Base-by-base conservation (phyloP, 768 basidiomycete genomes). In the Pisolithus tinctorius region DNA sequence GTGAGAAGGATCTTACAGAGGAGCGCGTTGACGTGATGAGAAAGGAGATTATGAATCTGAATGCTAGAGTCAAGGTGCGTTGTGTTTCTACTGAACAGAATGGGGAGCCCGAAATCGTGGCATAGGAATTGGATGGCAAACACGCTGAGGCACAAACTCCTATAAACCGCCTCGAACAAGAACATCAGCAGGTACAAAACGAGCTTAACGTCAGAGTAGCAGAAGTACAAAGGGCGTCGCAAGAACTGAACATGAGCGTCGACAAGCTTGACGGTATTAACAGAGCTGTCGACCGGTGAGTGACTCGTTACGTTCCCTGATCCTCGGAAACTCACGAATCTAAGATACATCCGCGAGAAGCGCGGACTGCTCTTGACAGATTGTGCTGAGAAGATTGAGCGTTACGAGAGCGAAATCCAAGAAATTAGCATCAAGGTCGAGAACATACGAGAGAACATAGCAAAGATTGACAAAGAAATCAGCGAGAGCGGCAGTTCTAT, bases 321-420 rank as follows among this genome's bases (percentile, higher is more conserved):
- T 44, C 45, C 41, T 39, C 4, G 9, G 13, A 6, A 41, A 26
- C 41, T 36, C 6, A 49, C 16, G 31, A 29, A 49, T 9, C 26
- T 34, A 46, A 95, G 93, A 54, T 93, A 93, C 64, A 74, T 85
- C 50, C 80, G 81, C 47, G 82, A 84, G 38, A 84, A 82, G 59
- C 79, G 82, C 30, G 78, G 74, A 3, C 76, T 80, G 20, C 69
- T 76, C 50, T 71, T 90, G 42, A 71, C 78, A 25, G 84, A 88
- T 31, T 83, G 77, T 56, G 73, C 74, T 14, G 74, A 73, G 25
- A 73, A 74, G 49, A 77, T 90, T 11, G 76, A 73, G 20, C 69
- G 70, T 8, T 65, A 73, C 49, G 75, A 79, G 58, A 63, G 60
- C 10, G 71, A 74, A 49, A 79, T 83, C 50, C 60, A 66, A 30